Base-by-base conservation (phyloP, 2,329 filamentous ascomycete genomes). In the Colletotrichum neosansevieriae region DNA sequence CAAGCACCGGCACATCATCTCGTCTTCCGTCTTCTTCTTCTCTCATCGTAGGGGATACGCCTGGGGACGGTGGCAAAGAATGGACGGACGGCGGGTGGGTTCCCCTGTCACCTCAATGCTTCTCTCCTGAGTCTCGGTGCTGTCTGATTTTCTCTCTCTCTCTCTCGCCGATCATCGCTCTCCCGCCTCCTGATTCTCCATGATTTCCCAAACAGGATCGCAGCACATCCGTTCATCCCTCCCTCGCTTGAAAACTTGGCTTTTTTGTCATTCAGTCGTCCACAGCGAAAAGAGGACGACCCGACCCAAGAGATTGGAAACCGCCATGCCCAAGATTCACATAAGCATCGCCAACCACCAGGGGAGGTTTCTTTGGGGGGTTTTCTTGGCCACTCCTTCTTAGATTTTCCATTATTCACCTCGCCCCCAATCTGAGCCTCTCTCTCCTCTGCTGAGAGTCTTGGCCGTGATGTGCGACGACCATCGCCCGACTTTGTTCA, bases 161-260 rank as follows among this genome's bases (percentile, higher is more conserved):
- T 40, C 65, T 58, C 10, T 29, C 51, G 66, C 40, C 42, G 66
- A 66, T 69, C 65, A 58, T 54, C 15, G 61, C 59, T 51, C 54
- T 60, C 54, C 54, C 47, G 61, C 40, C 49, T 54, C 54, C 49
- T 67, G 45, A 38, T 56, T 67, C 63, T 59, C 66, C 61, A 57
- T 58, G 65, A 59, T 66, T 66, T 66, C 50, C 66, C 66, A 69
- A 57, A 69, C 61, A 56, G 66, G 49, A 60, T 66, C 49, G 47
- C 62, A 50, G 42, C 66, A 60, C 66, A 66, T 65, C 53, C 49
- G 66, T 66, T 60, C 61, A 32, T 64, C 53, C 60, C 65, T 24
- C 53, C 66, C 61, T 69, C 62, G 61, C 54, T 42, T 63, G 58
- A 51, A 60, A 69, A 69, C 66, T 69, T 65, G 61, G 61, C 61